These are phyloP conservation scores for Xanthoceras sorbifolium DNA, from an alignment of 345 rosid genomes.

Conservation along the genomic window DNA sequence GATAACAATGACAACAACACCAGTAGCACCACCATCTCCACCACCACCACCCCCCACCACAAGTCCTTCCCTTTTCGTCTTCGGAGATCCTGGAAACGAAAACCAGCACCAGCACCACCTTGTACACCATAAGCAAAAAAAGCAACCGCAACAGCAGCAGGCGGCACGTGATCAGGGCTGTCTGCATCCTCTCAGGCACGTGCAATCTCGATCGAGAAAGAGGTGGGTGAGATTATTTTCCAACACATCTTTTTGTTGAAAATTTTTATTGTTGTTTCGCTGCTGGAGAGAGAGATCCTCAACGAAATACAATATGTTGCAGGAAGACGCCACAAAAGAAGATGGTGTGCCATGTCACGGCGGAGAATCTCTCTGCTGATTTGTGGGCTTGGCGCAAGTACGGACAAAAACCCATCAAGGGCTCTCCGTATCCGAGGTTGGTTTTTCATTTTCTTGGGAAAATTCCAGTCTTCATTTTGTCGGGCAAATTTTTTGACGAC, in stretches of 20 bases:
- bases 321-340: slow-evolving; percentile 76
- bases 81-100: slow-evolving; percentile 33
- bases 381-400: slow-evolving; percentile 98
- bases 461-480: neutral
- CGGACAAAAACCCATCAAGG: slow-evolving; percentile 97
- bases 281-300: no score
- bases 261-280: no score
- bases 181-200: slow-evolving; percentile 18
- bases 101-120: neutral
- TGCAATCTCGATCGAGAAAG: slow-evolving; percentile 52
- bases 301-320: neutral
- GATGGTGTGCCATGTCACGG: slow-evolving; percentile 66
- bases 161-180: neutral
- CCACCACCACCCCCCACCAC: slow-evolving; percentile 25
- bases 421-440: slow-evolving; percentile 91
- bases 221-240: slow-evolving; percentile 28
- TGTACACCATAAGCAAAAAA: slow-evolving; percentile 26
- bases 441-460: neutral
- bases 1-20: neutral
- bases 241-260: no score
- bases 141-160: slow-evolving; percentile 8
- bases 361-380: slow-evolving; percentile 75
- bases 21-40: slow-evolving; percentile 15
- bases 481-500: neutral
- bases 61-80: slow-evolving; percentile 33